phyloP scores from a whole-genome alignment of 495 filamentous ascomycete species.

The Neurospora sp. region DNA sequence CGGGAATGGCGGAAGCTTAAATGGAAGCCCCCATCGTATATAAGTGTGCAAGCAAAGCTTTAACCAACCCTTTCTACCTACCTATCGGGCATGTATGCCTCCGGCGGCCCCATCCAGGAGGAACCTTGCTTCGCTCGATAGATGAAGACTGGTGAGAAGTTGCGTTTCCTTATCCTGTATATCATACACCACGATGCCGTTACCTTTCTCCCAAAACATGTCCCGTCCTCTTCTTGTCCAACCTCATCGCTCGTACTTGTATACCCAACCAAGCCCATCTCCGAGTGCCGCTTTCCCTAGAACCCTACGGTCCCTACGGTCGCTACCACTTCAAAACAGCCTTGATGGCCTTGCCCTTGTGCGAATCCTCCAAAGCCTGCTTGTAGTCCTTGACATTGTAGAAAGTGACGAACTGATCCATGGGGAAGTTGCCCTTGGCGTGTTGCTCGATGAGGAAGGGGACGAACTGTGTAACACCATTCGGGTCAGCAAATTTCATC shows the following conservation, averaged over 20 bases:
- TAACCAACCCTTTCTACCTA: neutral
- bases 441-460: slow-evolving; percentile 31
- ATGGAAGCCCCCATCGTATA: neutral
- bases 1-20: neutral
- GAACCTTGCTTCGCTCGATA: neutral
- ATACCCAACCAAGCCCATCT: neutral
- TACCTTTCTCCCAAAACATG: neutral
- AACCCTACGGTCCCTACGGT: neutral
- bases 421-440: slow-evolving; percentile 32
- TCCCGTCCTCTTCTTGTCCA: neutral
- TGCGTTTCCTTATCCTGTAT: neutral
- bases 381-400: slow-evolving; percentile 19
- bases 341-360: slow-evolving; percentile 19
- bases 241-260: neutral
- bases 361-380: slow-evolving; percentile 17
- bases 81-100: neutral
- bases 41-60: neutral
- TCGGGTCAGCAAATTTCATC: slow-evolving; percentile 7
- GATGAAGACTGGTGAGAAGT: neutral
- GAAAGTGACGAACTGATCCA: slow-evolving; percentile 26
- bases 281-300: neutral
- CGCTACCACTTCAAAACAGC: slow-evolving; percentile 18
- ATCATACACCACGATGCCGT: neutral
- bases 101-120: neutral
- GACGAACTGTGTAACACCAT: slow-evolving; percentile 15